Base-by-base conservation (phyloP, 768 basidiomycete species). In the Mycena albidolilacea region DNA sequence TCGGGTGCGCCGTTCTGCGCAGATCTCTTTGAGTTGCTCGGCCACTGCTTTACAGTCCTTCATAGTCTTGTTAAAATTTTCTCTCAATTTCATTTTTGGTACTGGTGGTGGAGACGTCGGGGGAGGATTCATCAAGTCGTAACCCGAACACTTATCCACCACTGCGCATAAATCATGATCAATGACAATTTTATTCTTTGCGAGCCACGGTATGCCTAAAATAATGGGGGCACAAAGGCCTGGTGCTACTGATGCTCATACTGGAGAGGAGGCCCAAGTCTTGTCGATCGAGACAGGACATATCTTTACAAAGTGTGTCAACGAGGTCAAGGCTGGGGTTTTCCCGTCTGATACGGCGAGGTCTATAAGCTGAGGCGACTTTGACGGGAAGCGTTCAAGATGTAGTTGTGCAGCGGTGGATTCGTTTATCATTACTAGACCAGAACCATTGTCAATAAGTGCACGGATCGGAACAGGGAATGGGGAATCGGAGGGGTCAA, bases 401-500 rank as follows among this genome's bases (percentile, higher is more conserved):
- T 6, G 17, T 3, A 73, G 48, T 4, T 38, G 7, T 0, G 12
- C 12, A 1, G 55, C 68, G 3, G 69, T 8, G 0, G 3, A 21
- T 1, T 30, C 17, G 19, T 59, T 15, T 7, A 73, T 73, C 21
- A 73, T 0, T 0, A 60, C 72, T 69, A 73, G 17, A 44, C 54
- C 50, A 1, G 67, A 30, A 1, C 72, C 67, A 41, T 69, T 21
- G 59, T 73, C 72, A 66, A 73, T 73, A 1, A 73, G 67, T 0
- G 44, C 61, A 0, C 7, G 11, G 4, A 69, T n/a, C 0, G 1
- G 11, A 7, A 64, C 2, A 7, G 72, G 63, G 11, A 64, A n/a
- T 11, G 37, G 5, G 11, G 21, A 11, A 0, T 1, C 10, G 8
- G 67, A 63, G 37, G 64, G 57, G 8, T 69, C 67, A 0, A 73